Base-by-base conservation (phyloP, 129 eudicot genomes). In the Flaveria ramosissima region DNA sequence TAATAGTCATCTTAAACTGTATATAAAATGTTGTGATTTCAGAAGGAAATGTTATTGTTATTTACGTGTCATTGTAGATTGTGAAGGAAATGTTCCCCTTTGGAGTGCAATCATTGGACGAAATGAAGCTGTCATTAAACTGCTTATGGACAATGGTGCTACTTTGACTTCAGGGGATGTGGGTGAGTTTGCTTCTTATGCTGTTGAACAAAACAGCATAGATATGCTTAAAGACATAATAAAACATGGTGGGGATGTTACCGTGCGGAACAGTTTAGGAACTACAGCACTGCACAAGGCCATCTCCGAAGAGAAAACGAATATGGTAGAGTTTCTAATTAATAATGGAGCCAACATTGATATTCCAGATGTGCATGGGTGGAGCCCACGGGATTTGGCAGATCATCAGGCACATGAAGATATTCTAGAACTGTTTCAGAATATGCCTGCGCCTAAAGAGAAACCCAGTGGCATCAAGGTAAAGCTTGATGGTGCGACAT, bases 241-340 rank as follows among this genome's bases (percentile, higher is more conserved):
- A 56, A 86, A 76, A 65, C 79, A 85, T 30, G 90, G 93, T 15
- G 98, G 97, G 14, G 86, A 93, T 67, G 83, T 90, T 36, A 85
- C 89, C 7, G 77, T 81, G 19, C 73, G 79, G 17, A 87, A 78
- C 63, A 68, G 71, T 61, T 45, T 64, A 43, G 96, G 91, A 30
- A 85, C 91, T 62, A 90, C 98, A n/a, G 96, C 97, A 27, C 92
- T 93, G 15, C 98, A 90, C 69, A 84, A 77, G 6, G 97, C 98
- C 27, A 81, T 90, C 14, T 75, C 88, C 9, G 85, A 86, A 17
- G 93, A 83, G 55, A 93, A 90, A 62, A 77, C 72, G n/a, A 79
- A 85, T 21, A 74, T 87, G 2, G 91, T 93, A 9, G 84, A 87
- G 81, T 93, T 88, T 74, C 75, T 93, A 74, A 46, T 90, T 7